These are phyloP conservation scores for Phylloboletellus chloephorus DNA, from an alignment of 1,284 basidiomycete species.

Conservation along the genomic window DNA sequence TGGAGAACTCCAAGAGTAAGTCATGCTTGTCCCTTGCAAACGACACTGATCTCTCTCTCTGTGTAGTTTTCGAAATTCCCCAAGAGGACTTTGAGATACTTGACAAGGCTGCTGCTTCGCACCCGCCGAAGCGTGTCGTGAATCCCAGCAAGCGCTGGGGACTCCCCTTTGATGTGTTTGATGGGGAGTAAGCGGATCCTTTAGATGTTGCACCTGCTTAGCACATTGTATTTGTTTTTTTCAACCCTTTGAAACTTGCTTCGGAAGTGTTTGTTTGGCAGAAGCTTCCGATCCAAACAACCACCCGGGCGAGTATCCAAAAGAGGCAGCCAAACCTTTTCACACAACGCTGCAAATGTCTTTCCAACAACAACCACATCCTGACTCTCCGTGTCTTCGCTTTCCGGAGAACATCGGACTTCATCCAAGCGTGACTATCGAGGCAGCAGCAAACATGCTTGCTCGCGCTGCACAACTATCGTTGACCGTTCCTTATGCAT, in stretches of 20 bases:
- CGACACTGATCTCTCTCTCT: not conserved
- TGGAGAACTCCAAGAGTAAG: slow-evolving; percentile 63
- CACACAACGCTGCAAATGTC: slow-evolving; percentile 18
- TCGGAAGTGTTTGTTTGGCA: slow-evolving; percentile 23
- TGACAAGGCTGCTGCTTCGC: slow-evolving; percentile 54
- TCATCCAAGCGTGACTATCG: slow-evolving; percentile 50
- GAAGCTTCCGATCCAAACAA: slow-evolving; percentile 29
- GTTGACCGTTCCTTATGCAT: slow-evolving; percentile 54
- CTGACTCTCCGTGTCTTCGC: slow-evolving; percentile 54
- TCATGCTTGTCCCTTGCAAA: not conserved
- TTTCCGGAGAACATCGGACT: slow-evolving; percentile 59
- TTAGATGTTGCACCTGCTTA: not conserved
- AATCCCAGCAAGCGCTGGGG: slow-evolving; percentile 63
- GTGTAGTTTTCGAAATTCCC: slow-evolving; percentile 49
- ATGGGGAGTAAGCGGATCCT: slow-evolving; percentile 29
- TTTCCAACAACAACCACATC: slow-evolving; percentile 40
- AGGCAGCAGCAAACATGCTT: slow-evolving; percentile 57
- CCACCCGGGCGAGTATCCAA: slow-evolving; percentile 8
- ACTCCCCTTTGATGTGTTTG: slow-evolving; percentile 58
- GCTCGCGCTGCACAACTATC: slow-evolving; percentile 51
- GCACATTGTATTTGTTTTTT: not conserved
- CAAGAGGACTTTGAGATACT: slow-evolving; percentile 51
- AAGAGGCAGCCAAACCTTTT: slow-evolving; percentile 11
- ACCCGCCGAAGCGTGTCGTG: slow-evolving; percentile 48
- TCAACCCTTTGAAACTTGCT: slow-evolving; percentile 13